Evolutionary conservation across 768 basidiomycete species (phyloP), one percentile per base, ranked within the genome.

Genomic region (Suillus tomentosus): DNA sequence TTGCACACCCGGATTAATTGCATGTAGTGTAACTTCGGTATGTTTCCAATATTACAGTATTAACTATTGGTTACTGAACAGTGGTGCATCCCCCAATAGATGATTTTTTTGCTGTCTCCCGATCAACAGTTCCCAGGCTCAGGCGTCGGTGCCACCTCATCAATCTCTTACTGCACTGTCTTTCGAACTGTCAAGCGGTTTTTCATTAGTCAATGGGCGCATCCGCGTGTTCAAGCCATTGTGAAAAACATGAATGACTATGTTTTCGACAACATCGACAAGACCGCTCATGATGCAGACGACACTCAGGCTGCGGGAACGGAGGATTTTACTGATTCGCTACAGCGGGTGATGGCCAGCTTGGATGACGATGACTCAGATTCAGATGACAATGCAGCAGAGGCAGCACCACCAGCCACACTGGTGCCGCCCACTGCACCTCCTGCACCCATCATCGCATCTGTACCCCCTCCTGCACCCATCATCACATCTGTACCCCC

Each of bases 21-120:
- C 60, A 62, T 62, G 60, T 43, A 22, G 45, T 7, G 37, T 54
- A 11, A 55, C 54, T 37, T 37, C 3, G n/a, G 54, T 55, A n/a
- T 19, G 31, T 55, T 36, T 22, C 19, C 2, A 0, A 54, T 24
- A 50, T 24, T 54, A 36, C 53, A 2, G 53, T 54, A 11, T 54
- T 54, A 3, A 54, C 31, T 5, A 54, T 54, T 54, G 17, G 31
- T 53, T 2, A 54, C 53, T 55, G 6, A 55, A 53, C 27, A 31
- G 9, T 8, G 9, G 31, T 5, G 5, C 31, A 31, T 55, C 36
- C 1, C 17, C 19, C 19, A 17, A 61, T 5, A 64, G 60, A 22
- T 54, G 13, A 17, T n/a, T n/a, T 61, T 6, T 64, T 27, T 64
- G 13, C 24, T 54, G 22, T 64, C 45, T 17, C 63, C 63, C 17